phyloP scores from a whole-genome alignment of 139 green algal species.

The Micromonas pusilla region DNA sequence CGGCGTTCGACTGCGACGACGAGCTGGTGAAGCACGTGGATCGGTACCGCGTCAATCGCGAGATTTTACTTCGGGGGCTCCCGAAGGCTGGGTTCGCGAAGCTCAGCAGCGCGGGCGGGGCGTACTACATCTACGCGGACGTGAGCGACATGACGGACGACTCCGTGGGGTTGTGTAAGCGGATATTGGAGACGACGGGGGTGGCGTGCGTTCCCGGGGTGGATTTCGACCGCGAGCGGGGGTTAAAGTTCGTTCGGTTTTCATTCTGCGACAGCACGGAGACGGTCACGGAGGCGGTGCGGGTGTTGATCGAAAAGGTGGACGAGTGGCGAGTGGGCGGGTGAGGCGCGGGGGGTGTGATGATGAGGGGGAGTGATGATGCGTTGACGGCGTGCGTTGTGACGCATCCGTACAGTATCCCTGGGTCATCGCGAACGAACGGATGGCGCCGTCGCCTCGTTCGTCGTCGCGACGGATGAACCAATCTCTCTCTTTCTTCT shows the following conservation, averaged over 20 bases:
- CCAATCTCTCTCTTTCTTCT: too few species aligned
- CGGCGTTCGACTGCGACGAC: conserved; percentile 21
- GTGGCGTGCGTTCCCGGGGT: conserved; percentile 27
- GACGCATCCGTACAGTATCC: too few species aligned
- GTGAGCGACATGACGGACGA: conserved; percentile 14
- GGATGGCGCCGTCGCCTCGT: too few species aligned
- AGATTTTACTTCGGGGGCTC: conserved; percentile 29
- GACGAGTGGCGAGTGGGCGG: not conserved
- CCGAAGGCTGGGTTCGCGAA: conserved; percentile 28
- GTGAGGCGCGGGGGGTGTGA: too few species aligned
- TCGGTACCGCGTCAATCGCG: conserved; percentile 19
- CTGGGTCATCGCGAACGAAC: too few species aligned
- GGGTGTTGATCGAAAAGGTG: not conserved
- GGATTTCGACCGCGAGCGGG: conserved; percentile 25
- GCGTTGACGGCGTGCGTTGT: too few species aligned
- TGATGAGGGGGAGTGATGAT: too few species aligned
- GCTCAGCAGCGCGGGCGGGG: conserved; percentile 23
- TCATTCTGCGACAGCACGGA: conserved; percentile 24
- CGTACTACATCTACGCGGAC: conserved; percentile 36
- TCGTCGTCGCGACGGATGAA: too few species aligned
- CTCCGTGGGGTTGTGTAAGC: not conserved
- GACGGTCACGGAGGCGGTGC: not conserved
- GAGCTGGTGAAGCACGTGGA: conserved; percentile 21
- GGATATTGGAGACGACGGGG: conserved; percentile 15
- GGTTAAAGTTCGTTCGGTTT: conserved; percentile 27